Evolutionary conservation across 2,329 filamentous ascomycete species (phyloP), one percentile per base, ranked within the genome.

Genomic region (Cercospora sojina): DNA sequence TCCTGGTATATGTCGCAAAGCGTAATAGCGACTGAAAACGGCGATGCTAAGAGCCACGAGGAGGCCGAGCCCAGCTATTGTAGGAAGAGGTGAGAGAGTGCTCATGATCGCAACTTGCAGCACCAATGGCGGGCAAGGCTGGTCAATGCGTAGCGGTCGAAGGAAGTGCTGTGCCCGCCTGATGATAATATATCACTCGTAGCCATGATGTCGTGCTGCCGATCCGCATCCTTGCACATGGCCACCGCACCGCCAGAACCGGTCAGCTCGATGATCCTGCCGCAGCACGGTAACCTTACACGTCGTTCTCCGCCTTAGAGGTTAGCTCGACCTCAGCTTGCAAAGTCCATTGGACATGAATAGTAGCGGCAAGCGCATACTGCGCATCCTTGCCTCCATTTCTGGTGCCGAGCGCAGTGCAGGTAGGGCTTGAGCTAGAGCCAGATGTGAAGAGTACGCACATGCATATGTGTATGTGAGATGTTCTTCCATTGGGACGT

Each of bases 1-100:
- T 13, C 67, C 67, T 31, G 67, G 64, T 12, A 69, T 59, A 16
- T 66, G 60, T 16, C 53, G 25, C 16, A 56, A 32, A 56, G 53
- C 53, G 18, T 32, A 12, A 20, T 56, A 31, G 53, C 53, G 53
- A 18, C 29, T 56, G 53, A 31, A 31, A 12, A 56, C 13, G 29
- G 53, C 29, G 12, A 31, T 23, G 47, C 16, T 13, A 56, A 56
- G n/a, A 56, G 53, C 27, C 53, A 31, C 29, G 3, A 56, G 25
- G 27, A 56, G 5, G 18, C 27, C n/a, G 27, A 56, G 29, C 27
- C 53, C 53, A 9, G 53, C 53, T 56, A 25, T 27, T 1, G 53
- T 27, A 10, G 27, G 12, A 27, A 32, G 10, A 32, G 29, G 25
- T 8, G 23, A 31, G 8, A 56, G 53, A 20, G 53, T 56, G 25